phyloP scores from a whole-genome alignment of 2,329 filamentous ascomycete genomes.

The Ophiocordyceps polyrhachis-furcata region DNA sequence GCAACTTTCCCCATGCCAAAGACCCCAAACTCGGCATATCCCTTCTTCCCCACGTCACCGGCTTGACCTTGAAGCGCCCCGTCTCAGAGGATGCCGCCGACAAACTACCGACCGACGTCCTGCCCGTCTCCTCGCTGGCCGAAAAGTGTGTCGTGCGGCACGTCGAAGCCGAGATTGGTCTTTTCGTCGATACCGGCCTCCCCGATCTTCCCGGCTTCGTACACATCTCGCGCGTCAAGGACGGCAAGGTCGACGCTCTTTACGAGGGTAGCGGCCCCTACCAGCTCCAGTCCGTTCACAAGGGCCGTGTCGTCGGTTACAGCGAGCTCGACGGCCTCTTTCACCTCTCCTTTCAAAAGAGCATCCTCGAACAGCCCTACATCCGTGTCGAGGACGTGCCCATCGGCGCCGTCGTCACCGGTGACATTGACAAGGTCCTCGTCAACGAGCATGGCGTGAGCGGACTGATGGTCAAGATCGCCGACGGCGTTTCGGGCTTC shows the following conservation, averaged over 20 bases:
- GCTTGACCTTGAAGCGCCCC: constrained; percentile 31
- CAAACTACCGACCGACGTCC: constrained; percentile 32
- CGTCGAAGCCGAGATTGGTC: constrained; percentile 61
- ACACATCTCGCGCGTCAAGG: constrained; percentile 82
- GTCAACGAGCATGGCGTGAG: constrained; percentile 60
- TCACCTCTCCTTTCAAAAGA: constrained; percentile 67
- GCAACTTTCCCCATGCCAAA: constrained; percentile 63
- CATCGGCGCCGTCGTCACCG: constrained; percentile 62
- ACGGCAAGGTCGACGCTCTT: constrained; percentile 72
- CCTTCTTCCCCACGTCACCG: constrained; percentile 64
- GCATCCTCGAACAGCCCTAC: constrained; percentile 70
- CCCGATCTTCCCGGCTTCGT: constrained; percentile 64
- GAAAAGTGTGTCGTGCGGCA: constrained; percentile 62
- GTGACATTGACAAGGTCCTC: constrained; percentile 69
- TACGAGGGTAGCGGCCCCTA: constrained; percentile 61
- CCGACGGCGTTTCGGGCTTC: constrained; percentile 75
- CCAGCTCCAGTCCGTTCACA: constrained; percentile 60
- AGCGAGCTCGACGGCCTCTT: constrained; percentile 75
- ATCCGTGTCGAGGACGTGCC: constrained; percentile 81
- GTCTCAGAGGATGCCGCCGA: constrained; percentile 14
- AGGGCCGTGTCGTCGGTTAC: constrained; percentile 68
- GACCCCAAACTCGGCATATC: constrained; percentile 76
- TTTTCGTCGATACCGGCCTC: constrained; percentile 54
- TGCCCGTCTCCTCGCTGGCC: constrained; percentile 57
- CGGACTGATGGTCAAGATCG: constrained; percentile 65